Conservation (phyloP, 495 filamentous ascomycete genomes). For the Talaromyces liani region DNA sequence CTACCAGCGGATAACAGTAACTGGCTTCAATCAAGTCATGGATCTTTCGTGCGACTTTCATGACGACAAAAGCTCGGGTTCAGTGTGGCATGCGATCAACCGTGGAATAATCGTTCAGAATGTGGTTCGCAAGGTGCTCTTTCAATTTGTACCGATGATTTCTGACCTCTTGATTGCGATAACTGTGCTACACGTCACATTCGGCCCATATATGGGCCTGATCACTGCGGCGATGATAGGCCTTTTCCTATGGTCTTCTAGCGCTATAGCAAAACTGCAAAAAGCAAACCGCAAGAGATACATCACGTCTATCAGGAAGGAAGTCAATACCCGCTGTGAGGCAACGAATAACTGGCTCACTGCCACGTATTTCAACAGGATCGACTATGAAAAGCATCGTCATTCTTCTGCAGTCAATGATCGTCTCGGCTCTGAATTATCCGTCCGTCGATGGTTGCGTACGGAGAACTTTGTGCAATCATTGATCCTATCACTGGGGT, state of each 20-base stretch:
- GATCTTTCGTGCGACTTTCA: constrained; percentile 74
- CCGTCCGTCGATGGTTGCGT: neutral
- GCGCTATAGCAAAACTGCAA: constrained; percentile 37
- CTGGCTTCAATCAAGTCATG: constrained; percentile 71
- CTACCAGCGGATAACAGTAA: constrained; percentile 50
- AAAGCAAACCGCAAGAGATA: constrained; percentile 32
- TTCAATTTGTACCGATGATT: constrained; percentile 61
- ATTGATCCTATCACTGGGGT: constrained; percentile 53
- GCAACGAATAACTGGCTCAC: constrained; percentile 63
- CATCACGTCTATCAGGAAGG: constrained; percentile 30
- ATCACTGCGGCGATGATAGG: constrained; percentile 55
- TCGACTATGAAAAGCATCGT: constrained; percentile 54
- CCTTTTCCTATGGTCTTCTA: constrained; percentile 56
- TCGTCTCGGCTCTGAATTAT: constrained; percentile 12
- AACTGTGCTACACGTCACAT: constrained; percentile 58
- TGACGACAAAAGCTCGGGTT: constrained; percentile 62
- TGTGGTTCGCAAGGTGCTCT: constrained; percentile 59
- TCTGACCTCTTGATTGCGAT: constrained; percentile 65
- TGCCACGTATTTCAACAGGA: constrained; percentile 63
- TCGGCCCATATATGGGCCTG: constrained; percentile 68
- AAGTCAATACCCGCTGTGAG: constrained; percentile 54
- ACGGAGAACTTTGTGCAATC: constrained; percentile 38
- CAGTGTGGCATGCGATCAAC: constrained; percentile 59
- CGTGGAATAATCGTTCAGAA: constrained; percentile 56
- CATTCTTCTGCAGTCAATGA: constrained; percentile 37